Conservation (phyloP, 805 yeast genomes). For the Metschnikowia noctiluminum region DNA sequence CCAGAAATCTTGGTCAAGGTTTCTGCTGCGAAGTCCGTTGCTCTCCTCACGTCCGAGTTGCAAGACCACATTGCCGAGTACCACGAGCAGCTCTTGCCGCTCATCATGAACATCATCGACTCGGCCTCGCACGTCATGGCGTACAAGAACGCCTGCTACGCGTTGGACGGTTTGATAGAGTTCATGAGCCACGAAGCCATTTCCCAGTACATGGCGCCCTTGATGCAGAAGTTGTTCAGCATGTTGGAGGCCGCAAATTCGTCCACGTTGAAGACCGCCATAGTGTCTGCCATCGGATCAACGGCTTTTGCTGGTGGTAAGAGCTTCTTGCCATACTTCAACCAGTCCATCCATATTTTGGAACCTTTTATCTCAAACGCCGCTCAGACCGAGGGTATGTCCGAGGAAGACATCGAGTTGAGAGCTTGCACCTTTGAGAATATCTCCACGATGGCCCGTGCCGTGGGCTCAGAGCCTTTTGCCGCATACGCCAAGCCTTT, state of each 20-base stretch:
- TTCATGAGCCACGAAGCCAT: constrained; percentile 87
- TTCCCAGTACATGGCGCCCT: constrained; percentile 74
- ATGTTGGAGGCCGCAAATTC: constrained; percentile 76
- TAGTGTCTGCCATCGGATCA: constrained; percentile 94
- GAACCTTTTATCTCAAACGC: constrained; percentile 77
- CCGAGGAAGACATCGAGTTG: constrained; percentile 87
- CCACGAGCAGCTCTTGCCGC: constrained; percentile 80
- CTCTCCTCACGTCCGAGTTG: constrained; percentile 75
- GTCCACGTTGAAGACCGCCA: constrained; percentile 71
- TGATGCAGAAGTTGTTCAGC: constrained; percentile 83
- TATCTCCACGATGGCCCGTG: constrained; percentile 91
- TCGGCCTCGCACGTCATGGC: constrained; percentile 77
- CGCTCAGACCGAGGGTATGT: constrained; percentile 67
- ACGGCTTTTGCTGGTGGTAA: constrained; percentile 95
- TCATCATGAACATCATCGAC: constrained; percentile 83
- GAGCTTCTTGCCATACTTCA: constrained; percentile 81
- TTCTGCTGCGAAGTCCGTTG: constrained; percentile 80
- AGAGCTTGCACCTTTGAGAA: constrained; percentile 92
- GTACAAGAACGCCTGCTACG: constrained; percentile 86
- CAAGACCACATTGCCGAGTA: constrained; percentile 81
- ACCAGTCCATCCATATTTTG: constrained; percentile 71
- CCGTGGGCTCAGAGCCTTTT: constrained; percentile 90
- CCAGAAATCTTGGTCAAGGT: constrained; percentile 70
- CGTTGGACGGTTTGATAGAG: constrained; percentile 89
- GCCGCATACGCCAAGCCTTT: constrained; percentile 82